phyloP scores from a whole-genome alignment of 2,329 filamentous ascomycete genomes.

The Exserohilum rostratum region DNA sequence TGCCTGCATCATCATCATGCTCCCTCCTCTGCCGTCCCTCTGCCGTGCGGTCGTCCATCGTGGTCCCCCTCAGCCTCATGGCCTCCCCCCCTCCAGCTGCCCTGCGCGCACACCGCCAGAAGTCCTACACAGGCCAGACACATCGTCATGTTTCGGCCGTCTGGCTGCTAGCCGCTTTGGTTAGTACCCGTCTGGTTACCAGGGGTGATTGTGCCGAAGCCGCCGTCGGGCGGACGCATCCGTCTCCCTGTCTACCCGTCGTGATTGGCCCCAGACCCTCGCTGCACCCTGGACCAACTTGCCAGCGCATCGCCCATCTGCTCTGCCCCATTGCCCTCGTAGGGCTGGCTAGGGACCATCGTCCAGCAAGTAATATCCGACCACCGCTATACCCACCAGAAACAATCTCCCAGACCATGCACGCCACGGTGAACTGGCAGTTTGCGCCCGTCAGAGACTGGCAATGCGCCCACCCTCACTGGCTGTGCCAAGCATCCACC shows the following conservation, averaged over 20 bases:
- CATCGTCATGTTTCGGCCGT: conserved; percentile 7
- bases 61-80: too few species aligned
- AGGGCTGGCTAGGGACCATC: conserved; percentile 18
- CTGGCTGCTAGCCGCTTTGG: conserved; percentile 2
- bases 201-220: conserved; percentile 20
- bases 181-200: conserved; percentile 21
- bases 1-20: not conserved
- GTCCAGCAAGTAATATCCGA: conserved; percentile 20
- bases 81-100: too few species aligned
- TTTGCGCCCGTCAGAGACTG: not conserved
- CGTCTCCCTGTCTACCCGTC: conserved; percentile 10
- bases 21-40: not conserved
- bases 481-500: too few species aligned
- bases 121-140: conserved; percentile 2
- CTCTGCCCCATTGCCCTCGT: conserved; percentile 10
- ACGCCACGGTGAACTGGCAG: conserved; percentile 27
- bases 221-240: conserved; percentile 20
- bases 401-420: not conserved
- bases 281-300: conserved; percentile 16
- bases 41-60: not conserved
- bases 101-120: conserved; percentile 10
- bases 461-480: conserved; percentile 3
- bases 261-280: conserved; percentile 20
- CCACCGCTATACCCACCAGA: not conserved
- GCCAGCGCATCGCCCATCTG: conserved; percentile 38